Evolutionary conservation across 2,329 filamentous ascomycete genomes (phyloP), one percentile per base, ranked within the genome.

Genomic region (Beauveria sp.): DNA sequence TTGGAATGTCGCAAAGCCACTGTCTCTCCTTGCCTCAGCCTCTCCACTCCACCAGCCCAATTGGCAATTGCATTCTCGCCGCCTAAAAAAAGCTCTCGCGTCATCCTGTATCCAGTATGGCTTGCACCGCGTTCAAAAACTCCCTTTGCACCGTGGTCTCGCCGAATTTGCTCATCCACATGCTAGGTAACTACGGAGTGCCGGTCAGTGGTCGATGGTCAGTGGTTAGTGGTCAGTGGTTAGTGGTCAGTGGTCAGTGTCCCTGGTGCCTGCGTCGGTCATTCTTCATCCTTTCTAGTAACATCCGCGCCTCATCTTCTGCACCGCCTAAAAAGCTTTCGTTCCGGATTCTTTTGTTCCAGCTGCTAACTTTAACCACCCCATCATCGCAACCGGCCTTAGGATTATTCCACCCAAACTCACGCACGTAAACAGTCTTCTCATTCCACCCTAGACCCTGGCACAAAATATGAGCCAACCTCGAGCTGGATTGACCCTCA

Each of bases 1-100:
- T 20, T 50, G 56, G 46, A 51, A 58, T 58, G 56, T 58, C 56
- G 45, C 46, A 58, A 58, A 58, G 46, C 46, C 56, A 58, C 42
- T 46, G 40, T 45, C 40, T 46, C 50, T 20, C 46, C n/a, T n/a
- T n/a, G 46, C 56, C 20, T 42, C 20, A 40, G 55, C 40, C 55
- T 49, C 55, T 49, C 43, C 55, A 58, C 55, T 30, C 24, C 7
- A 28, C 24, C n/a, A 30, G 38, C 52, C 40, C 40, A n/a, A 10
- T 43, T 26, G 18, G 22, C 22, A 38, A 38, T 6, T 38, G 34
- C 34, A 38, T 38, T 38, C n/a, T 55, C 16, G 42, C 18, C 54
- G 30, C 54, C 43, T 57, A 57, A 57, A 57, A 57, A 40, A n/a
- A n/a, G n/a, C n/a, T n/a, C 55, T 58, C 46, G 56, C 46, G 14